Percentiles rank a stretch among this genome's conserved stretches.
Conservation (phyloP, 2,329 filamentous ascomycete species). For the Coniochaeta sp. region DNA sequence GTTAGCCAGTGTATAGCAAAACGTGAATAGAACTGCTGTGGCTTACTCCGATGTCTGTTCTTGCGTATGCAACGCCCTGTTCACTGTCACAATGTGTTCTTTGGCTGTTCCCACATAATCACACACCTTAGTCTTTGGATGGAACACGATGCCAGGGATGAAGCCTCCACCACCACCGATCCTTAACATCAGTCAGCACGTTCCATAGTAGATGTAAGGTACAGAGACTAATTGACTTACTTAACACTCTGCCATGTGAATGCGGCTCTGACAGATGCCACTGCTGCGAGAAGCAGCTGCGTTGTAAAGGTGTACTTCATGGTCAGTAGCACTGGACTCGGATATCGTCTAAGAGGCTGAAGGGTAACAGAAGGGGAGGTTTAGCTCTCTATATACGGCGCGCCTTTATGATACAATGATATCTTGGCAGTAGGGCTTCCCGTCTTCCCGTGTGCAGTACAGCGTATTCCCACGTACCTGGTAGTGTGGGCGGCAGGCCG, state of each 20-base stretch:
- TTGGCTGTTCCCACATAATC: not conserved
- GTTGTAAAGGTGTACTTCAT: constrained; percentile 9
- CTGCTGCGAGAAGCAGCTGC: constrained; percentile 17
- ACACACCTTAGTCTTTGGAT: constrained; percentile 27
- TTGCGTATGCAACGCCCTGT: constrained; percentile 44
- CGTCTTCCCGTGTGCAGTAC: not conserved
- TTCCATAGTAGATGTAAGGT: not conserved
- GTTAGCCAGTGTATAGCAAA: not conserved
- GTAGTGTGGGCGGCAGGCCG: not conserved
- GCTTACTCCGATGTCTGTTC: constrained; percentile 43
- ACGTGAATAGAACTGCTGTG: not conserved
- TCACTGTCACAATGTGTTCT: constrained; percentile 1
- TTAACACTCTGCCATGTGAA: constrained; percentile 21
- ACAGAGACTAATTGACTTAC: not conserved
- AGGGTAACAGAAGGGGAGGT: not conserved
- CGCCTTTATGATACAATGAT: not conserved
- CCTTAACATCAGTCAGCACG: constrained; percentile 15
- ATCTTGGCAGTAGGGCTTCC: not conserved
- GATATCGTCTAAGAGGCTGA: not conserved
- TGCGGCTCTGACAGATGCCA: constrained; percentile 14
- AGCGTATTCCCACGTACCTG: not conserved
- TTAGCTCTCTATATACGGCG: not conserved
- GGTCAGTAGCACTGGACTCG: not conserved
- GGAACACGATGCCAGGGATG: constrained; percentile 48
- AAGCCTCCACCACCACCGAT: constrained; percentile 52